Evolutionary conservation across 2,329 filamentous ascomycete species (phyloP), one percentile per base, ranked within the genome.

Genomic region (Calonectria henricotiae): DNA sequence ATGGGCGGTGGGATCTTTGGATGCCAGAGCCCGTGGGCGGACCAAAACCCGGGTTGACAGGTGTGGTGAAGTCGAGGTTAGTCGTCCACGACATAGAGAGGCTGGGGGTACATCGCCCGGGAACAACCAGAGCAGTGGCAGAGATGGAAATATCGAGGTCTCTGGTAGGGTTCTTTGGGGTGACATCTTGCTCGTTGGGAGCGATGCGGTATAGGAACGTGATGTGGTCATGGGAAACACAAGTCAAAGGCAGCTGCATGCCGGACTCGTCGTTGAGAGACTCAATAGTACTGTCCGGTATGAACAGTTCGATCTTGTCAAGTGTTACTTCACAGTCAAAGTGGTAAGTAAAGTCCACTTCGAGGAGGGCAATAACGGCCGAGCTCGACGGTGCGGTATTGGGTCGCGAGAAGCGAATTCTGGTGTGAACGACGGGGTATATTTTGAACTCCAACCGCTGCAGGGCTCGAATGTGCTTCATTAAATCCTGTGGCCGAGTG

Each of bases 271-370:
- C 81, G 71, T 88, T 89, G 15, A 92, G 86, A 68, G 89, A 85
- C 66, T 91, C 87, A 20, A 93, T 87, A 15, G 81, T 82, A 55
- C 90, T 91, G 27, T 90, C 89, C 37, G 84, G 82, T 15, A 94
- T 84, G 1, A 84, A 81, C 32, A 95, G 82, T 1, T 85, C 75
- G 67, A 94, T 88, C 23, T 86, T 84, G 64, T 90, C 85, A 25
- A 95, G 86, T 13, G 84, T 83, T n/a, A 93, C 86, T 76, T 90
- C 88, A 79, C 90, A 93, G 60, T 91, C 89, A 68, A 92, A 89
- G 78, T 92, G 90, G 7, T 91, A 87, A 0, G 92, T 93, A 71
- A 94, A 91, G 81, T 95, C 93, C 44, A 95, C 81, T 77, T 95
- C 93, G 5, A 95, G 84, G 62, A 93, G 89, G 9, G 92, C 92